Evolutionary conservation across 2,329 filamentous ascomycete species (phyloP).

Genomic region (Phialocephala sp.): DNA sequence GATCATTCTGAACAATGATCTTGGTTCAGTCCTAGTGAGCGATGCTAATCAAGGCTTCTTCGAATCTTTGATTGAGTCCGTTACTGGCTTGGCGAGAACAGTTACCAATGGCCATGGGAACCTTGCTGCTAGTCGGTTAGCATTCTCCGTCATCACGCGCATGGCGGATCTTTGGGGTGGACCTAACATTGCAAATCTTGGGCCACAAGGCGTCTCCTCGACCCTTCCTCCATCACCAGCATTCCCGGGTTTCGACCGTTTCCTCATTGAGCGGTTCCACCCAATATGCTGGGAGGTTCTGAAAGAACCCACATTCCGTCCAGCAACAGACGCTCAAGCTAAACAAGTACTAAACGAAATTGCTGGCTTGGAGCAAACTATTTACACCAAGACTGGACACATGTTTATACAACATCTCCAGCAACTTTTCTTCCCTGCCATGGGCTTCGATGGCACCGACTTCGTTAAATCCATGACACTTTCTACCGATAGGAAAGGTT

Average conservation of each 20-base stretch:
- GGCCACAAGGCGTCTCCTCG: conserved; percentile 55
- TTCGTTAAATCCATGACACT: conserved; percentile 65
- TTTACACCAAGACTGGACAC: conserved; percentile 88
- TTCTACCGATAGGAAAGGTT: conserved; percentile 63
- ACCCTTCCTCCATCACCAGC: conserved; percentile 58
- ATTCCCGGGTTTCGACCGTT: conserved; percentile 89
- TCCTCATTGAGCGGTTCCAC: conserved; percentile 89
- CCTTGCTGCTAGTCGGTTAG: conserved; percentile 67
- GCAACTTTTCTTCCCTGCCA: conserved; percentile 64
- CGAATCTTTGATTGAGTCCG: conserved; percentile 82
- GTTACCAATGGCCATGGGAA: conserved; percentile 65
- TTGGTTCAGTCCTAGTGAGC: conserved; percentile 87
- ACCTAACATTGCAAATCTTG: conserved; percentile 70
- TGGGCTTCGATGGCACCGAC: conserved; percentile 67
- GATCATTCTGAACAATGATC: conserved; percentile 87
- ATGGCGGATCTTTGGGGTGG: conserved; percentile 94
- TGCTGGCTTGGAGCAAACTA: conserved; percentile 82
- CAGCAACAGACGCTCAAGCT: conserved; percentile 81
- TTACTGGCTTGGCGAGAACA: conserved; percentile 83
- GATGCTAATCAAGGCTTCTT: conserved; percentile 90
- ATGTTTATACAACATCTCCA: conserved; percentile 76
- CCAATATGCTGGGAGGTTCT: conserved; percentile 89
- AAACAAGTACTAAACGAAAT: conserved; percentile 89
- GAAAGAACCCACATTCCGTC: conserved; percentile 77
- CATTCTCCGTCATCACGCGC: conserved; percentile 79